Percentiles rank a stretch among this genome's conserved stretches.
Evolutionary conservation across 2,329 filamentous ascomycete species (phyloP).

Genomic region (Delphinella strobiligena): DNA sequence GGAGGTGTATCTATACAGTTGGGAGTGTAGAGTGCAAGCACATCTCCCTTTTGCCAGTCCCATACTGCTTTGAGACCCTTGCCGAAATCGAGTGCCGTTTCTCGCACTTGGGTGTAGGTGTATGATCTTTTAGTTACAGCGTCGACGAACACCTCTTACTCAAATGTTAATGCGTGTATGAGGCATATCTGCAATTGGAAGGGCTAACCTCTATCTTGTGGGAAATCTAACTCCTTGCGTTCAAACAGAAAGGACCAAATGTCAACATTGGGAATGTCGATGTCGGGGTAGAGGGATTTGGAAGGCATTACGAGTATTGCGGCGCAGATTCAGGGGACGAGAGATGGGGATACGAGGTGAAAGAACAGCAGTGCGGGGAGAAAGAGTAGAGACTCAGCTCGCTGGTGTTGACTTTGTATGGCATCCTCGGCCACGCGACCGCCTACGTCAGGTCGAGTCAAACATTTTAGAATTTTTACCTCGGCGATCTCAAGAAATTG

Average conservation of each 20-base stretch:
- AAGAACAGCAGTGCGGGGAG: too few species aligned
- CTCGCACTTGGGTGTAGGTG: conserved; percentile 56
- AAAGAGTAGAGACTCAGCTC: too few species aligned
- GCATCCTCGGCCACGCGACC: too few species aligned
- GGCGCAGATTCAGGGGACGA: too few species aligned
- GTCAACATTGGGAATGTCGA: conserved; percentile 64
- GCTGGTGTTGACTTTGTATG: too few species aligned
- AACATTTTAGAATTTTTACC: too few species aligned
- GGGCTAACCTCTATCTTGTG: conserved; percentile 57
- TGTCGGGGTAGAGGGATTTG: conserved; percentile 49
- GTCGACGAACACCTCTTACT: conserved; percentile 64
- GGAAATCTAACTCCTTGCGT: conserved; percentile 49
- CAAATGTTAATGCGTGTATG: neutral
- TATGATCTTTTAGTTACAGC: conserved; percentile 57
- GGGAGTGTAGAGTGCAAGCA: conserved; percentile 69
- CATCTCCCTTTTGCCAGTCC: conserved; percentile 73
- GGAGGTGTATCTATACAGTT: conserved; percentile 77
- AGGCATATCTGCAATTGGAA: neutral
- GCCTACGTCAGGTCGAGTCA: too few species aligned
- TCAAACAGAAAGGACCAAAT: conserved; percentile 73
- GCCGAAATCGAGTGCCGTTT: conserved; percentile 61
- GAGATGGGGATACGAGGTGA: too few species aligned
- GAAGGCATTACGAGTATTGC: too few species aligned
- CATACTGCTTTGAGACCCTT: conserved; percentile 62
- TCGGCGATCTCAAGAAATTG: too few species aligned